phyloP scores from a whole-genome alignment of 192 early-diverging fungal species.

The Linnemannia hyalina region DNA sequence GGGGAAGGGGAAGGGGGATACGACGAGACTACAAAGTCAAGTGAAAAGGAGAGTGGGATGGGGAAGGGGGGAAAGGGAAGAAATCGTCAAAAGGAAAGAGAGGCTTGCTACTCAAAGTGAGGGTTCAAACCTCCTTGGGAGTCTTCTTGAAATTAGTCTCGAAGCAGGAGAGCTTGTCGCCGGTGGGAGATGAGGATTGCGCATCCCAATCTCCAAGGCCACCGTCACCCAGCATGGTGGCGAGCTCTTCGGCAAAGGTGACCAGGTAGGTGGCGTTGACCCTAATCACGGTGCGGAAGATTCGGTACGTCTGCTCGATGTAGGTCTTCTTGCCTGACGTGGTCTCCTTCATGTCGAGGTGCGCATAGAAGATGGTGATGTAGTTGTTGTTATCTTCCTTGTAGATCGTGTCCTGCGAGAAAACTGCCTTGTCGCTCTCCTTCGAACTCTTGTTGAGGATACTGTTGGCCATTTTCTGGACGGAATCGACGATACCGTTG shows the following conservation, averaged over 20 bases:
- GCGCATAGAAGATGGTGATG: constrained; percentile 10
- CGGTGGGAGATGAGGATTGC: not conserved
- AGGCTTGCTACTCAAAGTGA: no score
- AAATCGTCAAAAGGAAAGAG: no score
- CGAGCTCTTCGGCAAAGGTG: not conserved
- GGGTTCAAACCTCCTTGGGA: not conserved
- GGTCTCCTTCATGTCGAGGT: not conserved
- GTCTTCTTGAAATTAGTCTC: not conserved
- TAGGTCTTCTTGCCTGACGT: not conserved
- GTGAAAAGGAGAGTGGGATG: no score
- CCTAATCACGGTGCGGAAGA: not conserved
- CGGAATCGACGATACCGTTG: not conserved
- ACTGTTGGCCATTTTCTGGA: constrained; percentile 13
- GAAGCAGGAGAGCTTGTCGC: not conserved
- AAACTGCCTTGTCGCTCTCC: not conserved
- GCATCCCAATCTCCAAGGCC: not conserved
- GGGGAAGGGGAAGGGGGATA: no score
- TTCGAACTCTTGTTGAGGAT: constrained; percentile 6
- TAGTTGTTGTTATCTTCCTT: not conserved
- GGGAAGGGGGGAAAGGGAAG: no score
- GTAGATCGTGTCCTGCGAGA: constrained; percentile 4
- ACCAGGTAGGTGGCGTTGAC: not conserved
- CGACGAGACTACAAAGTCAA: no score
- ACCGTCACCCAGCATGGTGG: not conserved
- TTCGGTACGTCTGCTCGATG: not conserved